Evolutionary conservation across 805 yeast genomes (phyloP).

Genomic region (Myxozyma udenii): DNA sequence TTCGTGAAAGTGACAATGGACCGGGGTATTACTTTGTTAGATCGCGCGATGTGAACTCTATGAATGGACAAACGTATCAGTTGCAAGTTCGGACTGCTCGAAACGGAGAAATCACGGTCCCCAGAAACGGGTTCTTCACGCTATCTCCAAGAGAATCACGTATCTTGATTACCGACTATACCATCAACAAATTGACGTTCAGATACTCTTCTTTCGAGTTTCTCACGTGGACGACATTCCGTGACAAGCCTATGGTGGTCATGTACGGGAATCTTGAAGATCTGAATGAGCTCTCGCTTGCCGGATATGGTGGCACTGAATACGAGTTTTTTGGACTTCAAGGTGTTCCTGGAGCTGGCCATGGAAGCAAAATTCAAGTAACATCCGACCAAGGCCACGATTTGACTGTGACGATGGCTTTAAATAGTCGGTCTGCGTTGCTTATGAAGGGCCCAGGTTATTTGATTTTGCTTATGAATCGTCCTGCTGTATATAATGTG

Average conservation of each 20-base stretch:
- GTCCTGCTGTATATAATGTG: slow-evolving; percentile 18
- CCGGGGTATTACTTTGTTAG: slow-evolving; percentile 19
- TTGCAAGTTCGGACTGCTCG: slow-evolving; percentile 2
- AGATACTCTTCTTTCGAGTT: slow-evolving; percentile 20
- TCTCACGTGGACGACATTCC: slow-evolving; percentile 17
- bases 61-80: slow-evolving; percentile 7
- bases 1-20: slow-evolving; percentile 9
- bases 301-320: slow-evolving; percentile 1
- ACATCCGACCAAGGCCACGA: slow-evolving; percentile 1
- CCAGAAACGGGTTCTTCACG: slow-evolving; percentile 8
- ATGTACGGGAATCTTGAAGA: slow-evolving; percentile 22
- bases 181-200: slow-evolving; percentile 5
- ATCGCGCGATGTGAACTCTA: slow-evolving; percentile 3
- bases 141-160: slow-evolving; percentile 14
- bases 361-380: background rate
- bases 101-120: slow-evolving; percentile 5
- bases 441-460: slow-evolving; percentile 7
- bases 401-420: slow-evolving; percentile 1
- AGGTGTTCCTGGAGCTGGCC: background rate
- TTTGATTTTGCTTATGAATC: slow-evolving; percentile 9
- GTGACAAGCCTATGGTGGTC: slow-evolving; percentile 15
- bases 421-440: slow-evolving; percentile 12
- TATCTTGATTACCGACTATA: slow-evolving; percentile 17
- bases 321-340: slow-evolving; percentile 9
- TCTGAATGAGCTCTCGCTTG: slow-evolving; percentile 11